Evolutionary conservation across 495 filamentous ascomycete species (phyloP), one percentile per base, ranked within the genome.

Genomic region (Daldinia grandis): DNA sequence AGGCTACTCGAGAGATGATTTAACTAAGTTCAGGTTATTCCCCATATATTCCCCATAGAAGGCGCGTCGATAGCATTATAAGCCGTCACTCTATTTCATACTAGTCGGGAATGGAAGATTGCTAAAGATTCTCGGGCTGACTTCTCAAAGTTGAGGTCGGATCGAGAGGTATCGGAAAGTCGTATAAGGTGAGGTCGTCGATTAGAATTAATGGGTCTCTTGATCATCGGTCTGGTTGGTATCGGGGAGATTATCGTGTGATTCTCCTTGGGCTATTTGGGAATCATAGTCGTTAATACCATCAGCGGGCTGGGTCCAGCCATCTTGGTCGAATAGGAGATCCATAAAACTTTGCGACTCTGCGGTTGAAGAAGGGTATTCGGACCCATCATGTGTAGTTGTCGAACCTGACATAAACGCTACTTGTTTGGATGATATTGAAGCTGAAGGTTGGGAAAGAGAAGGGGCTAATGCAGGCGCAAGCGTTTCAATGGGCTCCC

Each of bases 281-380:
- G 27, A 17, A 10, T 35, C 30, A 2, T 35, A 12, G 47, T 3
- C n/a, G 30, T 19, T 24, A 56, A 56, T 3, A 17, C 21, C 30
- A 5, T 66, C 68, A 51, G 51, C 10, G 10, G 69, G n/a, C 4
- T 67, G 57, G 8, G 21, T 1, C 68, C 68, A 72, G 31, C 42
- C 54, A 27, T 72, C 33, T 64, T 42, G 51, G 31, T 67, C 63
- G 21, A 38, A 64, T 19, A 64, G 54, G 25, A 72, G 69, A 24
- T 72, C 69, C 9, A 60, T 25, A 49, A 60, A 72, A 12, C 58
- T 55, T 35, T 49, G 28, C 3, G 69, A 56, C 9, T 1, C n/a
- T 17, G 10, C 14, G 38, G 12, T 27, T 31, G 33, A 17, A 12
- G 53, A 21, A 27, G 28, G 50, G 31, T 4, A 47, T 28, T 65